These are phyloP conservation scores for Schwanniomyces yamadae DNA, from an alignment of 805 yeast species.

Conservation along the genomic window DNA sequence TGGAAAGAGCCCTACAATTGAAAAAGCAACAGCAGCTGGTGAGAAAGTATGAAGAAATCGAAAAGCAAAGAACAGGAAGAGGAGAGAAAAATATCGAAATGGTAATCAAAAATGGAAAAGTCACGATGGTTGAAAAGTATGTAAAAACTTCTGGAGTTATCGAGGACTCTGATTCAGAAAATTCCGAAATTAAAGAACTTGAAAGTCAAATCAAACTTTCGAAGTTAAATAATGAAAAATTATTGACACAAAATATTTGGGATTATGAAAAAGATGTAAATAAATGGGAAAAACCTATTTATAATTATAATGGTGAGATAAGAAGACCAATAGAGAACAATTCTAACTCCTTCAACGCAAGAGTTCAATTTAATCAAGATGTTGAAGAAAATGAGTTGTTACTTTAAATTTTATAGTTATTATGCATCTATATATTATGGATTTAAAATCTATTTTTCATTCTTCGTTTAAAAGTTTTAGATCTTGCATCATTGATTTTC, in stretches of 20 bases:
- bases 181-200: constrained; percentile 34
- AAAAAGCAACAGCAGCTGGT: constrained; percentile 80
- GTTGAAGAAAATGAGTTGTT: constrained; percentile 25
- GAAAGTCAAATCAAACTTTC: constrained; percentile 29
- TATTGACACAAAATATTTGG: constrained; percentile 48
- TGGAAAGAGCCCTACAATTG: constrained; percentile 83
- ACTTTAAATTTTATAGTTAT: constrained; percentile 13
- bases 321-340: neutral
- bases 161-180: constrained; percentile 25
- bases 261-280: constrained; percentile 54
- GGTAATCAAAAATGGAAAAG: constrained; percentile 79
- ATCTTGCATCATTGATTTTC: constrained; percentile 49
- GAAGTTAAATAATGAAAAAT: constrained; percentile 26
- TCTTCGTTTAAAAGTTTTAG: constrained; percentile 37
- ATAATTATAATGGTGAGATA: constrained; percentile 16
- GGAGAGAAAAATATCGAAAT: constrained; percentile 75
- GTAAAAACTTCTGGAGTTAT: constrained; percentile 10
- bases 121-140: constrained; percentile 53
- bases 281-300: constrained; percentile 57
- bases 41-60: constrained; percentile 60
- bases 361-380: constrained; percentile 27
- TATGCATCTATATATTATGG: neutral
- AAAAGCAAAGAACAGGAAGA: constrained; percentile 62
- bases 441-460: constrained; percentile 1
- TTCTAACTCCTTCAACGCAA: constrained; percentile 1